Percentiles rank a stretch among this genome's conserved stretches.
Evolutionary conservation across 2,329 filamentous ascomycete genomes (phyloP).

Genomic region (Lachnellula arida): DNA sequence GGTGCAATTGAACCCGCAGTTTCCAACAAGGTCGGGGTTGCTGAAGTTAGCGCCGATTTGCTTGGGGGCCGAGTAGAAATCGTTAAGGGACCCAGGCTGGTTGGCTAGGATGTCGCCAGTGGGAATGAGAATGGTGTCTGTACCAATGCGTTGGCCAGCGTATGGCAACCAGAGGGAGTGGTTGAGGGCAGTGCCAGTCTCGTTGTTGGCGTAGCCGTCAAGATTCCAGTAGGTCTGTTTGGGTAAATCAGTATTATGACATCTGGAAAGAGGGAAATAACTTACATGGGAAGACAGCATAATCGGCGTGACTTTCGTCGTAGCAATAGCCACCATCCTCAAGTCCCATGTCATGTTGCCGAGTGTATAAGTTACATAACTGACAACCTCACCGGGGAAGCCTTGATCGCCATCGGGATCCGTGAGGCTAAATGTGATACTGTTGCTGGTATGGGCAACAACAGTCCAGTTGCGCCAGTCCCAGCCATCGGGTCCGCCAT

Average conservation of each 20-base stretch:
- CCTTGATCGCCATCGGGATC: constrained; percentile 70
- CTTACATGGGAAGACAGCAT: constrained; percentile 64
- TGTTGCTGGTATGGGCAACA: constrained; percentile 56
- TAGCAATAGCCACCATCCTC: constrained; percentile 65
- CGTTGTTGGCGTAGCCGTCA: constrained; percentile 71
- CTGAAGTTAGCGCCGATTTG: constrained; percentile 67
- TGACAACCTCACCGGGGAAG: constrained; percentile 73
- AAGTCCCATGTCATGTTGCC: constrained; percentile 64
- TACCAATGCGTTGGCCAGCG: constrained; percentile 62
- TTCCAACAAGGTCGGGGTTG: constrained; percentile 57
- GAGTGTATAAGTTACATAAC: constrained; percentile 70
- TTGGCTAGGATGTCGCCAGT: constrained; percentile 73
- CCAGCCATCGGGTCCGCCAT: constrained; percentile 68
- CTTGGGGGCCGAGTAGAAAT: constrained; percentile 80
- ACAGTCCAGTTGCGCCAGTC: constrained; percentile 76
- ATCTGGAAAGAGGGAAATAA: background rate
- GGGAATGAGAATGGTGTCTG: constrained; percentile 69
- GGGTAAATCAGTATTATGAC: background rate
- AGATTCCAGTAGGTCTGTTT: constrained; percentile 77
- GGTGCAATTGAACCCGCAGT: constrained; percentile 77
- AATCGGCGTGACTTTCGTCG: constrained; percentile 73
- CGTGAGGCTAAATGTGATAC: constrained; percentile 70
- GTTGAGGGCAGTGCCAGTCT: constrained; percentile 61
- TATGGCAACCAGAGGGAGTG: constrained; percentile 71
- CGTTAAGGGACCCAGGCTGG: constrained; percentile 62